phyloP scores from a whole-genome alignment of 176 grass and related monocot genomes.

The Themeda triandra region DNA sequence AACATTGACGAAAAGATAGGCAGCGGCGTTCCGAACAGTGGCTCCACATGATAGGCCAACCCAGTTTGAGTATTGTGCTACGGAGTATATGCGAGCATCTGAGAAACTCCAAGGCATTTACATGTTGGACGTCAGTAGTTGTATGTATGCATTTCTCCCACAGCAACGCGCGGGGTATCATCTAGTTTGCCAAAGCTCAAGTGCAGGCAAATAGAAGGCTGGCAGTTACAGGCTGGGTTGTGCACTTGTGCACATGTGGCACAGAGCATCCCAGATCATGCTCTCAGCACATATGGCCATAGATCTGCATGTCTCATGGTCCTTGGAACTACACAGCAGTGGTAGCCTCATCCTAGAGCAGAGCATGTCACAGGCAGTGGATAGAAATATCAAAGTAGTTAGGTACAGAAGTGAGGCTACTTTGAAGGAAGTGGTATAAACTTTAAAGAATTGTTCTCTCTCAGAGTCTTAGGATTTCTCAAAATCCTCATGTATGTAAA shows the following conservation, averaged over 20 bases:
- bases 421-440: background rate
- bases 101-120: no score
- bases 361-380: background rate
- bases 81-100: no score
- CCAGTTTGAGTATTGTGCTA: no score
- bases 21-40: no score
- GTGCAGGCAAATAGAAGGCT: background rate
- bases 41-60: no score
- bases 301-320: background rate
- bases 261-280: background rate
- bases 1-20: no score
- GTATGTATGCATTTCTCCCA: no score
- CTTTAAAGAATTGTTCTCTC: background rate
- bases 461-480: background rate
- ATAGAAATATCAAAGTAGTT: background rate
- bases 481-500: constrained; percentile 8
- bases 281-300: background rate
- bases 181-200: background rate
- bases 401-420: background rate
- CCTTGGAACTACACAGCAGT: background rate
- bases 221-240: background rate
- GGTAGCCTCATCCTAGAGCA: background rate
- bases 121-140: no score
- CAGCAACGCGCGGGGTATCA: no score
- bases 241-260: background rate